Percentiles rank a stretch among this genome's conserved stretches.
These are phyloP conservation scores for Porcisia hertigi DNA, from an alignment of 208 protist species.

Conservation along the genomic window DNA sequence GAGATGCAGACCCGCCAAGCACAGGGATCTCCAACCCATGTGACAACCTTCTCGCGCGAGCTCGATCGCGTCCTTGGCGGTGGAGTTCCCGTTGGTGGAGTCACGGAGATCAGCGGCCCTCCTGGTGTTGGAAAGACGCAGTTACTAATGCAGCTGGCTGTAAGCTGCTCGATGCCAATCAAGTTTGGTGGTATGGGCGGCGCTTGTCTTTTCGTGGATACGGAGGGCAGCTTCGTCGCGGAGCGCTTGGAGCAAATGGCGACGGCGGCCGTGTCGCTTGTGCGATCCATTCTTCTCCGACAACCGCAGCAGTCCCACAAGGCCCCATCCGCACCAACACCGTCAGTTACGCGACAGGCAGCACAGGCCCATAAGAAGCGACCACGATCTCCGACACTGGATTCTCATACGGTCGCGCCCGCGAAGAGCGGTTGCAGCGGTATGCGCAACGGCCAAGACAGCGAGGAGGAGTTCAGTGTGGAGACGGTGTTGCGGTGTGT, in stretches of 20 bases:
- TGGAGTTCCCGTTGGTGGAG: slow-evolving; percentile 54
- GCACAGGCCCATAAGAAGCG: not conserved
- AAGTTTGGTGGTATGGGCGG: slow-evolving; percentile 76
- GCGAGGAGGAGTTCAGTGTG: slow-evolving; percentile 27
- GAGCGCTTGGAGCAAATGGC: slow-evolving; percentile 80
- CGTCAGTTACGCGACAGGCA: not conserved
- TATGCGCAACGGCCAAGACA: not conserved
- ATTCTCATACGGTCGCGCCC: not conserved
- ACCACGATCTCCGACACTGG: not conserved
- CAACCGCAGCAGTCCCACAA: not conserved
- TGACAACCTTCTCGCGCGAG: slow-evolving; percentile 71
- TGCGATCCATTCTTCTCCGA: slow-evolving; percentile 14
- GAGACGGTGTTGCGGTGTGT: slow-evolving; percentile 65
- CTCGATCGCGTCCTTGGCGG: slow-evolving; percentile 81
- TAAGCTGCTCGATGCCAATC: slow-evolving; percentile 67
- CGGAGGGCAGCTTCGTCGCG: slow-evolving; percentile 89
- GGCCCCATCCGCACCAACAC: not conserved
- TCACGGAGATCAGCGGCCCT: slow-evolving; percentile 87
- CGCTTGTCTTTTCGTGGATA: slow-evolving; percentile 87
- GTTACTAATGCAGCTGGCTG: slow-evolving; percentile 85
- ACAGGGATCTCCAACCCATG: slow-evolving; percentile 15
- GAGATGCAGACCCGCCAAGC: not conserved
- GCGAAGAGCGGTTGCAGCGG: no score
- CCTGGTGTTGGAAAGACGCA: slow-evolving; percentile 94
- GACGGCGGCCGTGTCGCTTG: slow-evolving; percentile 47